Evolutionary conservation across 1,139 yeast genomes (phyloP).

Genomic region (Trichomonascaceae sp.): DNA sequence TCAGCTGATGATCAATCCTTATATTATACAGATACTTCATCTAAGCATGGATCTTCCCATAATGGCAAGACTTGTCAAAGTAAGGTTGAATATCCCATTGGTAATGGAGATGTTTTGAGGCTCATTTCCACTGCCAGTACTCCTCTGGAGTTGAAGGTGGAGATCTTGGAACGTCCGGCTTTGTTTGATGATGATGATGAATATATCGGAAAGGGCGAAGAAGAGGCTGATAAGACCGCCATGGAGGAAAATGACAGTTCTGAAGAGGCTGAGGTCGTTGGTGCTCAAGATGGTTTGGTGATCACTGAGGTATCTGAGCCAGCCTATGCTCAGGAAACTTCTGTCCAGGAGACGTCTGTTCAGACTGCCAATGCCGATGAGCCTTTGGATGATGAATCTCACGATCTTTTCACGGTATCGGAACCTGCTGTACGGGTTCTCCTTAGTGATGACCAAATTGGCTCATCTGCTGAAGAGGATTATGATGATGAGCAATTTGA

Average conservation of each 20-base stretch:
- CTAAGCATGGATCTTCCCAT: constrained; percentile 19
- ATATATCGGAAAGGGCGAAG: constrained; percentile 22
- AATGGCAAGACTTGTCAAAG: constrained; percentile 10
- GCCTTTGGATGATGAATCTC: not conserved
- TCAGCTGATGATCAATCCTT: constrained; percentile 11
- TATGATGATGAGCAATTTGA: not conserved
- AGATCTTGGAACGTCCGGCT: constrained; percentile 9
- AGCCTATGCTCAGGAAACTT: not conserved
- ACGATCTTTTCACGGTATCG: not conserved
- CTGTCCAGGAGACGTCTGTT: not conserved
- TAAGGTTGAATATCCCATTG: constrained; percentile 6
- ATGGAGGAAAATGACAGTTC: constrained; percentile 9
- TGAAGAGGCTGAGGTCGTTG: constrained; percentile 1
- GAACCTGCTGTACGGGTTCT: not conserved
- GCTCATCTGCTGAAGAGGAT: not conserved
- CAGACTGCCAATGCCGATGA: not conserved
- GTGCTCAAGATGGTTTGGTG: not conserved
- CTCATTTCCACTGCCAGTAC: constrained; percentile 33
- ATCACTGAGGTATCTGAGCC: constrained; percentile 4
- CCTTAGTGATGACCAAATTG: not conserved
- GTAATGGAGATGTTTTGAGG: constrained; percentile 48
- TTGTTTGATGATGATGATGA: constrained; percentile 12
- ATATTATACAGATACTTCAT: constrained; percentile 15
- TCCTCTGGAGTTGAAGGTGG: constrained; percentile 2
- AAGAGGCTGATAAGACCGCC: constrained; percentile 19